phyloP scores from a whole-genome alignment of 2,329 filamentous ascomycete genomes.

The Ophiosphaerella korrae region DNA sequence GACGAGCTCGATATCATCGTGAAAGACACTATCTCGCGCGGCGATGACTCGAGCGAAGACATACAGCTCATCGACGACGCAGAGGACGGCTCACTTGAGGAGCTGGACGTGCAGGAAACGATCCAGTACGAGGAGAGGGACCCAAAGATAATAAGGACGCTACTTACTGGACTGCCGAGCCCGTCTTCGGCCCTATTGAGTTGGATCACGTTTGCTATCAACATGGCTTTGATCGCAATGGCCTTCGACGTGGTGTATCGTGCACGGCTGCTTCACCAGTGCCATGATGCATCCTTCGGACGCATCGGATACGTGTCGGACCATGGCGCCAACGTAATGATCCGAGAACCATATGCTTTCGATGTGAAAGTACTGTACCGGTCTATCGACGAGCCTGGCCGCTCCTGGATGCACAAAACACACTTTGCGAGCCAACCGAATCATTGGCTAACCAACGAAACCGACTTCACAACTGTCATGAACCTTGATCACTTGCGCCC shows the following conservation, averaged over 20 bases:
- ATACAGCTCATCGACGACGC: constrained; percentile 49
- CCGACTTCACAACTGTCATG: constrained; percentile 80
- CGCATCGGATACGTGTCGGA: constrained; percentile 86
- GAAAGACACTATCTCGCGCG: constrained; percentile 45
- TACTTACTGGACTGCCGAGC: constrained; percentile 78
- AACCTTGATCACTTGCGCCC: constrained; percentile 69
- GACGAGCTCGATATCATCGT: constrained; percentile 62
- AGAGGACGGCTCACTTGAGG: constrained; percentile 43
- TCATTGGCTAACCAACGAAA: constrained; percentile 69
- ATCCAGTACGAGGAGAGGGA: constrained; percentile 64
- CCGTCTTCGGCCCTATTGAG: constrained; percentile 71
- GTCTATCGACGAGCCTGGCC: constrained; percentile 30
- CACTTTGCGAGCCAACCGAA: constrained; percentile 38
- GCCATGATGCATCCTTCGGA: constrained; percentile 79
- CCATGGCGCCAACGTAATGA: constrained; percentile 75
- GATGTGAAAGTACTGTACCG: constrained; percentile 60
- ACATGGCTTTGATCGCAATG: constrained; percentile 70
- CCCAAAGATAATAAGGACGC: constrained; percentile 63
- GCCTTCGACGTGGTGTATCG: constrained; percentile 79
- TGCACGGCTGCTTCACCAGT: constrained; percentile 71
- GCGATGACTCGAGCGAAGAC: constrained; percentile 38
- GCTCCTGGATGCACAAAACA: constrained; percentile 40
- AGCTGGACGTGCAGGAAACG: constrained; percentile 67
- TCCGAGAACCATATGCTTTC: constrained; percentile 79
- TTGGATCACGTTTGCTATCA: constrained; percentile 71